These are phyloP conservation scores for Phytophthora pinifolia DNA, from an alignment of 352 stramenopile species.

Conservation along the genomic window DNA sequence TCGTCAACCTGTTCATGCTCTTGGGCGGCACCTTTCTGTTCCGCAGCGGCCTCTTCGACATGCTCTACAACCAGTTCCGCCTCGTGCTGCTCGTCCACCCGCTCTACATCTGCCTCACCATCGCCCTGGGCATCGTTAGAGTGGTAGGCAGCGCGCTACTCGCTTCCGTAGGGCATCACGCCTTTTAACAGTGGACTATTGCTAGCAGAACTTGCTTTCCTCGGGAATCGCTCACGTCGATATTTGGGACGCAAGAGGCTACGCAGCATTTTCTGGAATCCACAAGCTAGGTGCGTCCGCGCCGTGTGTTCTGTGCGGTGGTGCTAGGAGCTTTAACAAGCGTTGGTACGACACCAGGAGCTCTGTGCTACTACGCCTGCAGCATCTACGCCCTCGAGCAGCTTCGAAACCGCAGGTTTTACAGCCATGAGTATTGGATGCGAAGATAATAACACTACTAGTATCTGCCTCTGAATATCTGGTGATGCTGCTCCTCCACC, in stretches of 20 bases:
- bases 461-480: constrained; percentile 4
- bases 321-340: not conserved
- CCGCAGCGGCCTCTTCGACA: constrained; percentile 59
- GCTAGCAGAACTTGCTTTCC: constrained; percentile 36
- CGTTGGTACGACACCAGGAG: constrained; percentile 29
- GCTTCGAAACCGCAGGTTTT: constrained; percentile 55
- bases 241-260: constrained; percentile 49
- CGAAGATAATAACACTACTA: constrained; percentile 17
- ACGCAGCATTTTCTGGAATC: constrained; percentile 41
- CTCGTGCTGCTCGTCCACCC: constrained; percentile 43
- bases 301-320: not conserved
- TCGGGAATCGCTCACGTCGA: constrained; percentile 28
- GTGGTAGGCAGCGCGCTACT: constrained; percentile 27
- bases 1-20: constrained; percentile 59
- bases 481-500: not conserved
- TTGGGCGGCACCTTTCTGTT: constrained; percentile 72
- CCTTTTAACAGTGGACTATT: not conserved
- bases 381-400: constrained; percentile 53
- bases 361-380: constrained; percentile 52
- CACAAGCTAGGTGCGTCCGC: constrained; percentile 53
- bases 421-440: constrained; percentile 55
- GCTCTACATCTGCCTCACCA: constrained; percentile 52
- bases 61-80: constrained; percentile 62
- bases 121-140: constrained; percentile 39
- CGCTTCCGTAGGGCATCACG: not conserved